Evolutionary conservation across 768 basidiomycete species (phyloP).

Genomic region (Boletus rex-veris): DNA sequence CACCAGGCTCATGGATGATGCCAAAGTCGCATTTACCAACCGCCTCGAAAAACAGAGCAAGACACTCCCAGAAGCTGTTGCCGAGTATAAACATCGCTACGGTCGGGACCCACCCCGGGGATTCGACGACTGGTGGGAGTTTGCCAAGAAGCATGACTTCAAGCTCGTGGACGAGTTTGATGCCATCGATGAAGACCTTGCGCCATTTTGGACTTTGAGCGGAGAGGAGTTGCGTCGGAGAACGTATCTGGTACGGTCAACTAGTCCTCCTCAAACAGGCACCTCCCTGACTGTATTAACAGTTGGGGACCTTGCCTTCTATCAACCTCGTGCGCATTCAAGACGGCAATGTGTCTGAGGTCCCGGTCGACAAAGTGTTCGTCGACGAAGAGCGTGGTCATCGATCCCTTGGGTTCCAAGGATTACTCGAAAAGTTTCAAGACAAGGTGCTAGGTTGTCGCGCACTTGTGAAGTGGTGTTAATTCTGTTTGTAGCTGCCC

Average conservation of each 20-base stretch:
- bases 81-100: slow-evolving; percentile 80
- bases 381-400: slow-evolving; percentile 69
- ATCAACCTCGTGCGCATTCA: slow-evolving; percentile 81
- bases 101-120: slow-evolving; percentile 79
- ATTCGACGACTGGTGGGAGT: slow-evolving; percentile 89
- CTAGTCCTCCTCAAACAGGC: neutral
- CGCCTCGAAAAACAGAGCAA: slow-evolving; percentile 75
- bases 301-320: slow-evolving; percentile 77
- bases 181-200: slow-evolving; percentile 68
- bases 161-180: slow-evolving; percentile 91
- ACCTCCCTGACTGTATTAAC: slow-evolving; percentile 3
- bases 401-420: slow-evolving; percentile 71
- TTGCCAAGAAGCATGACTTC: slow-evolving; percentile 67
- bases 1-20: slow-evolving; percentile 76
- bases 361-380: slow-evolving; percentile 53
- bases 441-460: slow-evolving; percentile 41
- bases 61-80: slow-evolving; percentile 72
- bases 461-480: neutral
- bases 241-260: slow-evolving; percentile 45
- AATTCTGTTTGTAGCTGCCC: slow-evolving; percentile 56
- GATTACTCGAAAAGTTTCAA: slow-evolving; percentile 71
- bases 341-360: slow-evolving; percentile 55
- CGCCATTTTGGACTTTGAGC: slow-evolving; percentile 76
- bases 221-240: slow-evolving; percentile 71
- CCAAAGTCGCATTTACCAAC: slow-evolving; percentile 65